Evolutionary conservation across 345 rosid genomes (phyloP).

Genomic region (Eucalyptus marginata): DNA sequence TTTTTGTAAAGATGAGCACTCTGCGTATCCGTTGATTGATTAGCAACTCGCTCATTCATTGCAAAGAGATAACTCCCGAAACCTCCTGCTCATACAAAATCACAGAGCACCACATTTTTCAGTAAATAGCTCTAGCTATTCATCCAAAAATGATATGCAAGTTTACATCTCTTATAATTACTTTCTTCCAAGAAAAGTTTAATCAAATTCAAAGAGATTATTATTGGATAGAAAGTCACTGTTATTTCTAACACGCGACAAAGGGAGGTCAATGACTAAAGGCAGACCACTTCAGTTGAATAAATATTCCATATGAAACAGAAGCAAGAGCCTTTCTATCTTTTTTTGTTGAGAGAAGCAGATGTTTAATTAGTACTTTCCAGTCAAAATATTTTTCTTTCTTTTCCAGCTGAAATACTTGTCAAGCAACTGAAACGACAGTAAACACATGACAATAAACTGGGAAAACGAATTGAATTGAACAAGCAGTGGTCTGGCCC

Average conservation of each 20-base stretch:
- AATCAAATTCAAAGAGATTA: background rate
- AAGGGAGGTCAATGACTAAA: background rate
- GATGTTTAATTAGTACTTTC: background rate
- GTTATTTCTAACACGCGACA: background rate
- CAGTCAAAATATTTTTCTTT: background rate
- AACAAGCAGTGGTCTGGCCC: background rate
- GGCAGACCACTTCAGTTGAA: background rate
- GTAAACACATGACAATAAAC: background rate
- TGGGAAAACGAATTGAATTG: background rate
- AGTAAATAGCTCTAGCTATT: background rate
- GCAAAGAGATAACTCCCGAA: slow-evolving; percentile 4
- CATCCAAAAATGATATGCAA: background rate
- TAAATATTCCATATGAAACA: background rate
- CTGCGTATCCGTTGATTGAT: background rate
- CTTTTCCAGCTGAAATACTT: background rate
- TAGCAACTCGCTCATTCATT: background rate
- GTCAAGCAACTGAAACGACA: background rate
- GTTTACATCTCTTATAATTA: background rate
- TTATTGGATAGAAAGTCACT: background rate
- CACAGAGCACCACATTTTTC: background rate
- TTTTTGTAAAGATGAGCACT: background rate
- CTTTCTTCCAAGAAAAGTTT: background rate
- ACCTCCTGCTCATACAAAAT: background rate
- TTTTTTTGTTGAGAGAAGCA: background rate
- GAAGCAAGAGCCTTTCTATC: background rate